Base-by-base conservation (phyloP, 1,284 basidiomycete species). In the Microstroma glucosiphilum region DNA sequence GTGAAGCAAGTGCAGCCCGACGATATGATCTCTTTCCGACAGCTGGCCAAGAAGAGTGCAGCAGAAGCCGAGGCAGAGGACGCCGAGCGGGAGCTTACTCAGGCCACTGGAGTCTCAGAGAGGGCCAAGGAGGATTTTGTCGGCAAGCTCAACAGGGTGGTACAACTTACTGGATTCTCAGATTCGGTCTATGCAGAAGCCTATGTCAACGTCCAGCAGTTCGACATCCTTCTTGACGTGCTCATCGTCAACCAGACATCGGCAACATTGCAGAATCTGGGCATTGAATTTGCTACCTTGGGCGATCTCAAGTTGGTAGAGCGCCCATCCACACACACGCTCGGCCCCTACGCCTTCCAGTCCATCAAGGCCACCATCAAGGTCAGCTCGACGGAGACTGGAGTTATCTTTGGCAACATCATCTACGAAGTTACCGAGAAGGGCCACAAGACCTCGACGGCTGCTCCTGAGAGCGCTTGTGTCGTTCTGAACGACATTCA, bases 281-380 rank as follows among this genome's bases (percentile, higher is more conserved):
- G 91, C 71, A 86, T 98, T 63, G 96, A 99, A 80, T 97, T 99
- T 74, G 93, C 96, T 0, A 98, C 94, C 0, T 84, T 98, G 0
- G 96, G 96, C 41, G 96, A 98, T 78, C 85, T 99, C 57, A 97
- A 97, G 81, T 87, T 99, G 15, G 92, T 98, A 15, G 96, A 99
- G 80, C 85, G 94, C 25, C 94, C 96, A 1, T 84, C 90, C 1
- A 87, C 92, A 12, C 89, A 94, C 79, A 98, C 93, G 0, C 86
- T 99, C 51, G 94, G 87, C 0, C 94, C 94, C 0, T 92, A 97
- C 77, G 90, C 89, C 40, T 98, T 97, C 88, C 96, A 97, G 81
- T 92, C 88, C 78, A 92, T 98, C 83, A 97, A 97, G 80, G 92
- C 94, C 15, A 97, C 94, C 0, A 96, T 99, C 83, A 98, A 99